Base-by-base conservation (phyloP, 2,329 filamentous ascomycete species). In the Fusarium algeriense region DNA sequence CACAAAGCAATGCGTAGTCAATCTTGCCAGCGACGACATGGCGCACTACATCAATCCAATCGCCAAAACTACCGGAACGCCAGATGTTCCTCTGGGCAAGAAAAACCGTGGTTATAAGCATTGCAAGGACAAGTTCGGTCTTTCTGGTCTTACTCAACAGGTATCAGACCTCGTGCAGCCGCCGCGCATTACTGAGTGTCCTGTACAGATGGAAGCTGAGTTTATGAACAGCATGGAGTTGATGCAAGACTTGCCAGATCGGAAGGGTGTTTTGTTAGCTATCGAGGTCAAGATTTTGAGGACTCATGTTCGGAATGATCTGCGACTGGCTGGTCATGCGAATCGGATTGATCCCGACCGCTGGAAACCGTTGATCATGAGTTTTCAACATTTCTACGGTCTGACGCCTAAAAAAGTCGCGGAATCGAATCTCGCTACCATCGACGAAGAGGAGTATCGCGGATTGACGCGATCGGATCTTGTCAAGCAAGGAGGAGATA, bases 141-240 rank as follows among this genome's bases (percentile, higher is more conserved):
- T 13, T n/a, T 52, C 48, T 8, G 48, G 32, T 8, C 20, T 52
- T 10, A 52, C 32, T 4, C 32, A 38, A 1, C 2, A 37, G 3
- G 0, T 4, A 0, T 52, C 48, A 26, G 17, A 52, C 37, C 32
- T 52, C 0, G 48, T 52, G 9, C 20, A 26, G 1, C 20, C 32
- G 12, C 48, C 48, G 0, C 19, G 48, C 1, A 52, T 52, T 7
- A 26, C 20, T 8, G 48, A 52, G 12, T 38, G 48, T 38, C 48
- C 48, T 26, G 48, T 38, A 15, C 48, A 52, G 32, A 52, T 52
- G 48, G 48, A 38, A 15, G 48, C 48, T 0, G 20, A 52, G 20
- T 6, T 52, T 6, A n/a, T 32, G 17, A 52, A 52, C 2, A 52
- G 32, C 2, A 52, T 52, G 48, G 48, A 8, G 5, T n/a, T 52